These are phyloP conservation scores for Colletotrichum tofieldiae DNA, from an alignment of 2,329 filamentous ascomycete genomes.

Conservation along the genomic window DNA sequence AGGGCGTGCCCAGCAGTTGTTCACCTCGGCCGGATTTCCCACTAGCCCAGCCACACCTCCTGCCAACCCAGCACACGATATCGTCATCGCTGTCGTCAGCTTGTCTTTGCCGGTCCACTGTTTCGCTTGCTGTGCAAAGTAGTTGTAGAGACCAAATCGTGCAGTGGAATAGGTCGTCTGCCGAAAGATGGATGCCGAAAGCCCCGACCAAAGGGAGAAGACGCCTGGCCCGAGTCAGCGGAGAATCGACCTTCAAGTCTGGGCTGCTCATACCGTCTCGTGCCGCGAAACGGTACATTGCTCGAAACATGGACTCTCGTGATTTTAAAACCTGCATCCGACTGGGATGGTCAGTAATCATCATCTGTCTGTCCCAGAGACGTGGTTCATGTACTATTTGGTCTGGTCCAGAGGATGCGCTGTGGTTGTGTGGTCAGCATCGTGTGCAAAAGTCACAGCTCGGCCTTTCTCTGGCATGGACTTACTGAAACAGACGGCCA, in stretches of 20 bases:
- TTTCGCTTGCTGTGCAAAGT: slow-evolving; percentile 52
- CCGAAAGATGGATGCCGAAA: slow-evolving; percentile 61
- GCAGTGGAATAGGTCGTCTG: slow-evolving; percentile 63
- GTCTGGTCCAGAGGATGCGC: slow-evolving; percentile 63
- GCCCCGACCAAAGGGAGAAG: slow-evolving; percentile 59
- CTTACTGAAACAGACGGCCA: slow-evolving; percentile 63
- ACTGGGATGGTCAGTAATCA: slow-evolving; percentile 45
- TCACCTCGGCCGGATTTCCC: slow-evolving; percentile 61
- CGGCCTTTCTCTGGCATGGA: slow-evolving; percentile 13
- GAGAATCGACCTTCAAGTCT: not conserved
- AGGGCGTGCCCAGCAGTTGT: not conserved
- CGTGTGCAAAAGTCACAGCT: too few relatives aligned
- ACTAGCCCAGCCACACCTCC: slow-evolving; percentile 61
- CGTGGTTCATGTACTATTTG: slow-evolving; percentile 56
- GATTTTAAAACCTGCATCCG: slow-evolving; percentile 62
- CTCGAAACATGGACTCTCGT: slow-evolving; percentile 57
- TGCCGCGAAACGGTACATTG: slow-evolving; percentile 56
- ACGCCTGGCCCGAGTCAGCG: slow-evolving; percentile 50
- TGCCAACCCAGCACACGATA: slow-evolving; percentile 57
- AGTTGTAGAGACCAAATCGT: slow-evolving; percentile 59
- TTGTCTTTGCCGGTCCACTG: slow-evolving; percentile 48
- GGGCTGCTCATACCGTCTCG: slow-evolving; percentile 53
- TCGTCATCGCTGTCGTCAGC: slow-evolving; percentile 53
- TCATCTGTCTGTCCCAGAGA: rapidly evolving
- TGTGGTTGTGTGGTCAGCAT: slow-evolving; percentile 37